Evolutionary conservation across 1,284 basidiomycete genomes (phyloP).

Genomic region (Afroboletus lepidellus): DNA sequence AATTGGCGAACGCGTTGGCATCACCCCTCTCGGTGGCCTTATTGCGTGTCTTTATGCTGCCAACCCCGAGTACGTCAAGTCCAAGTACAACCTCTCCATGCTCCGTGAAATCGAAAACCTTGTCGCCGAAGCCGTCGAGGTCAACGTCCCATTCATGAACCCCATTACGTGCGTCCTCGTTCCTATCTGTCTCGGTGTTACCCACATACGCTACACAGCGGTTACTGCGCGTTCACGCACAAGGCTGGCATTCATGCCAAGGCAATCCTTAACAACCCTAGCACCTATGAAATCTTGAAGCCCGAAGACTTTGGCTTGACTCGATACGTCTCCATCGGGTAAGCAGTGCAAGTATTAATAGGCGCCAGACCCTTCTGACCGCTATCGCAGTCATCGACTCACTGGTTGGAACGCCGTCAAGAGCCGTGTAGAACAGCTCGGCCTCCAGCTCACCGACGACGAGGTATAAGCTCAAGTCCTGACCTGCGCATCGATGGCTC

Average conservation of each 20-base stretch:
- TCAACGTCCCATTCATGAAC: constrained; percentile 98
- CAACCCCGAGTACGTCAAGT: constrained; percentile 98
- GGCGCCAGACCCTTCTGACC: constrained; percentile 8
- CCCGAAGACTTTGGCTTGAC: constrained; percentile 98
- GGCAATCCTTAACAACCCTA: constrained; percentile 99
- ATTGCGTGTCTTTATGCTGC: constrained; percentile 96
- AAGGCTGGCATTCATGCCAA: constrained; percentile 99
- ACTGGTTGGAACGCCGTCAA: constrained; percentile 99
- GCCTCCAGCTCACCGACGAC: constrained; percentile 81
- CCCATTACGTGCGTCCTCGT: constrained; percentile 67
- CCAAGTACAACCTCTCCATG: constrained; percentile 98
- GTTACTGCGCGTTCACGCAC: constrained; percentile 99
- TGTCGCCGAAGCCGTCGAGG: constrained; percentile 98
- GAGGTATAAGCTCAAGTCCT: constrained; percentile 48
- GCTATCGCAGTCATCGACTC: constrained; percentile 70
- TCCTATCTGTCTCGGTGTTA: constrained; percentile 2
- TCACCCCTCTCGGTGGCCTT: constrained; percentile 96
- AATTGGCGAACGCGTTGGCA: constrained; percentile 98
- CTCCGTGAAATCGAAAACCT: constrained; percentile 99
- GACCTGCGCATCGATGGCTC: neutral
- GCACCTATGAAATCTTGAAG: constrained; percentile 97
- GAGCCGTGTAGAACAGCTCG: constrained; percentile 96
- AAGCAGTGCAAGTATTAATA: constrained; percentile 21
- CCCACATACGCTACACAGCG: constrained; percentile 44
- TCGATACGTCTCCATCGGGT: constrained; percentile 97